Conservation (phyloP, 306 rosid species). For the Cicer judaicum region DNA sequence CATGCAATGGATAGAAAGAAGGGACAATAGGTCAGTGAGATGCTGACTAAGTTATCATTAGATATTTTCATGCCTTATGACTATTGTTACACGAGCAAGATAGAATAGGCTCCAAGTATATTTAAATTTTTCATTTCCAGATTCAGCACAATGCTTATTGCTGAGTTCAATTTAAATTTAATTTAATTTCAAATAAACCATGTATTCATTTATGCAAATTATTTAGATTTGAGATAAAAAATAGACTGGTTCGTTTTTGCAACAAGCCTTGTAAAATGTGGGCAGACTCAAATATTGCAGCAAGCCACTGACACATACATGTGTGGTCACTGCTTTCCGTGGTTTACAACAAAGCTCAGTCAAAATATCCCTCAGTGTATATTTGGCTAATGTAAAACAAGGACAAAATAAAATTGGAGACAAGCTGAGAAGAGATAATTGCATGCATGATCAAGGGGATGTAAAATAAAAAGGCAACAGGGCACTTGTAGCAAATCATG, state of each 20-base stretch:
- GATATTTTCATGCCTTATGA: slow-evolving; percentile 52
- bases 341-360: not conserved
- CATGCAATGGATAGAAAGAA: slow-evolving; percentile 63
- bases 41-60: slow-evolving; percentile 58
- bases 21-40: slow-evolving; percentile 57
- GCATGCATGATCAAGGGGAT: not conserved
- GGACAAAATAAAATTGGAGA: too few relatives aligned
- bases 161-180: slow-evolving; percentile 42
- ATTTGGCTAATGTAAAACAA: too few relatives aligned
- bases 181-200: slow-evolving; percentile 40
- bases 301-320: not conserved
- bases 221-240: not conserved
- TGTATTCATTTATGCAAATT: not conserved
- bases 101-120: slow-evolving; percentile 43
- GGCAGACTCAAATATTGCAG: not conserved
- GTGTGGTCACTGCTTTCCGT: not conserved
- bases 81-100: slow-evolving; percentile 44
- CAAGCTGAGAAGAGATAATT: too few relatives aligned
- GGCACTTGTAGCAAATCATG: not conserved
- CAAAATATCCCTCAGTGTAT: too few relatives aligned
- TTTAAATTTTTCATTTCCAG: slow-evolving; percentile 35
- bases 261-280: not conserved
- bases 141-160: slow-evolving; percentile 37
- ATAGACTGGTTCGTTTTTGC: not conserved
- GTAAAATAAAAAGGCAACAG: not conserved